Evolutionary conservation across 768 basidiomycete species (phyloP), one percentile per base, ranked within the genome.

Genomic region (Lactarius trivialis): DNA sequence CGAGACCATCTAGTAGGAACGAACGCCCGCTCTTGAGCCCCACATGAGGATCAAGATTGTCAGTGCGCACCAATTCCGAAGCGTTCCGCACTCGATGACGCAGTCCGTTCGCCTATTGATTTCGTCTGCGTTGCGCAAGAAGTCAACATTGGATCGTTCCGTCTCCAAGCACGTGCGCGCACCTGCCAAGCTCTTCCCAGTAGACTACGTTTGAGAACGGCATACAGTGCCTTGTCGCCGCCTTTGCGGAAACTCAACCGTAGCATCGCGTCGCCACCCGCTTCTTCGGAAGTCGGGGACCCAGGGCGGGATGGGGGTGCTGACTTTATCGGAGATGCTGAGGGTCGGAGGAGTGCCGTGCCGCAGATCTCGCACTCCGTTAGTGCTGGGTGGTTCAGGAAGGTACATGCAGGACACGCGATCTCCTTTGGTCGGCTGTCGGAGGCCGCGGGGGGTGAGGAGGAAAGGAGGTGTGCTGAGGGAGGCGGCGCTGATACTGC

Each of bases 221-320:
- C 77, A 72, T 99, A 98, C 67, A 93, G 89, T 1, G 81, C 67
- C 73, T 89, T 89, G 71, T 90, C 93, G 0, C 95, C 95, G 3
- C 95, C 93, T 71, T 85, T 91, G 48, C 96, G 81, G 72, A 99
- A 98, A 73, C 91, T 94, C 59, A 99, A 71, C 67, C 90, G 88
- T 53, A 97, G 82, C 60, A 86, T 77, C 33, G 77, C 71, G 41
- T 75, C 73, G 43, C 77, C 75, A 21, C 76, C 74, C 39, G 73
- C 70, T 32, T 72, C 71, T 39, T 50, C 63, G 1, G 81, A 81
- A 0, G 7, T 53, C 0, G 76, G 75, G 7, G 89, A 85, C 8
- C 76, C 71, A 2, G 88, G 82, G 28, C 88, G 80, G 12, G 89
- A 86, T 0, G 83, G 75, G 0, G 88, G 86, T 4, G 82, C 86